Base-by-base conservation (phyloP, 177 flowering plant genomes). In the Tripterygium wilfordii region DNA sequence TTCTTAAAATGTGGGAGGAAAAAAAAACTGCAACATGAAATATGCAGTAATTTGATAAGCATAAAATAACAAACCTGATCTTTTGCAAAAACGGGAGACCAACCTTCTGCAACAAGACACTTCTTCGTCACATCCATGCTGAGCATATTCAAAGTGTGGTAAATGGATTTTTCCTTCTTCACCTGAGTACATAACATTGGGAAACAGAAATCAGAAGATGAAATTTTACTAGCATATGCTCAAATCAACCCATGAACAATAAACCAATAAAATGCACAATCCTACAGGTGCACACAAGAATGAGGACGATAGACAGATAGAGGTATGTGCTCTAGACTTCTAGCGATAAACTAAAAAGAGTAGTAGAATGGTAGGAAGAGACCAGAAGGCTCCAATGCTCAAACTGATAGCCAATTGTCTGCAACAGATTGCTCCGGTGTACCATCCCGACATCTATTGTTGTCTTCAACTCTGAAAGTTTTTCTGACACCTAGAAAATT, bases 41-140 rank as follows among this genome's bases (percentile, higher is more conserved):
- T n/a, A n/a, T n/a, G n/a, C n/a, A n/a, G n/a, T n/a, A n/a, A n/a
- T 10, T 18, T 24, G 28, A 30, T 35, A 20, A 22, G 25, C 20
- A 25, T 19, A 8, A 18, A 33, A 18, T 19, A 42, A 37, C 36
- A 24, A 43, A 81, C 95, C 84, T 83, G 78, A 38, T 56, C 62
- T 45, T 76, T 66, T 15, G 91, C 95, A 72, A 71, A 83, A 49
- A 74, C 68, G 20, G 95, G 95, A 65, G 86, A 70, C 95, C 95
- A 86, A 27, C 95, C 91, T 57, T 83, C 95, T 38, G 82, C 95
- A 33, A 86, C 91, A 27, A 86, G 85, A 55, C 90, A 86, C 59
- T 83, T 83, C 47, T 67, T 86, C 5, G 95, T 83, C 40, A 86
- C 88, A 56, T 83, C 88, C 41, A 86, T 57, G 69, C 86, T 86